These are phyloP conservation scores for Oenanthe sinensis DNA, from an alignment of 129 eudicot genomes.

Conservation along the genomic window DNA sequence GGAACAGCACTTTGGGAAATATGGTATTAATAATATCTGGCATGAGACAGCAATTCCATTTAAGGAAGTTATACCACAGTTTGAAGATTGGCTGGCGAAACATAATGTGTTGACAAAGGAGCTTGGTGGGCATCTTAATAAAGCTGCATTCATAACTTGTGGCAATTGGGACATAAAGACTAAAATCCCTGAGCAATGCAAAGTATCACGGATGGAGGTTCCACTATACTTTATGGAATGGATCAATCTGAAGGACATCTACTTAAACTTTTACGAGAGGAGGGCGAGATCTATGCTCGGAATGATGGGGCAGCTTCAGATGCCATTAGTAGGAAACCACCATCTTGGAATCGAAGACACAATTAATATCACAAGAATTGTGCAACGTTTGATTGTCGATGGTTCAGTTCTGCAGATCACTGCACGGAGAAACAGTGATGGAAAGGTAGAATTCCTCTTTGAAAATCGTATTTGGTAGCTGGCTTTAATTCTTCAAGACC, in stretches of 20 bases:
- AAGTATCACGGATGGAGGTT: constrained; percentile 51
- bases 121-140: background rate
- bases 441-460: constrained; percentile 52
- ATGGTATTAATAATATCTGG: constrained; percentile 30
- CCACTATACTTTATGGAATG: constrained; percentile 89
- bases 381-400: constrained; percentile 42
- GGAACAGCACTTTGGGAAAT: constrained; percentile 45
- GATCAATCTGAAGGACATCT: constrained; percentile 88
- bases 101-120: background rate
- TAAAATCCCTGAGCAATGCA: constrained; percentile 76
- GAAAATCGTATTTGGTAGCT: no score
- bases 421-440: constrained; percentile 41
- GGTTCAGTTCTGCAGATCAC: constrained; percentile 71
- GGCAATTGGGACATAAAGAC: constrained; percentile 98
- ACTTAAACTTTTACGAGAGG: constrained; percentile 86
- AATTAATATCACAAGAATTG: constrained; percentile 64
- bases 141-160: constrained; percentile 11
- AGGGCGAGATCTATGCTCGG: constrained; percentile 87
- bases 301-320: constrained; percentile 57
- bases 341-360: constrained; percentile 93
- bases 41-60: constrained; percentile 2
- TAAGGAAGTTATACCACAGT: constrained; percentile 2
- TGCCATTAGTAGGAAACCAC: constrained; percentile 65
- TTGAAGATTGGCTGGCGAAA: background rate
- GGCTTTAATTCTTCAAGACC: no score